Evolutionary conservation across 176 grass and related monocot genomes (phyloP).

Genomic region (Puccinellia tenuiflora): DNA sequence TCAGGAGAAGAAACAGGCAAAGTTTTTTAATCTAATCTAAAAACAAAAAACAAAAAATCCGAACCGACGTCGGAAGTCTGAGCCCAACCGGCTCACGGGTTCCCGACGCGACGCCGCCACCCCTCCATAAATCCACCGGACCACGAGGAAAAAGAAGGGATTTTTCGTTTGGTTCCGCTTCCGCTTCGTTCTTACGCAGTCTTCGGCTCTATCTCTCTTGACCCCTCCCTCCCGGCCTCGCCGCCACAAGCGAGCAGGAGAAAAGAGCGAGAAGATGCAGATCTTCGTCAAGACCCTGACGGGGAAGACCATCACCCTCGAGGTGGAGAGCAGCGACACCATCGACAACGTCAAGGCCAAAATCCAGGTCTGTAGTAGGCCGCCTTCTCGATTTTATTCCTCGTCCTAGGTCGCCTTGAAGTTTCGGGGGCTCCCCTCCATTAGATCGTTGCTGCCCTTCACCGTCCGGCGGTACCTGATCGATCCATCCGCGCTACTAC

Average conservation of each 20-base stretch:
- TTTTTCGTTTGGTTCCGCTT: conserved; percentile 1
- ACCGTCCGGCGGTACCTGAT: not conserved
- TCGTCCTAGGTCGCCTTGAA: too few relatives aligned
- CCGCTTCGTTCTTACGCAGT: not conserved
- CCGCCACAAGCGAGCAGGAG: not conserved
- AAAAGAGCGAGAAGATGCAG: conserved; percentile 54
- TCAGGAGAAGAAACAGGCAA: too few relatives aligned
- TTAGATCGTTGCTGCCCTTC: not conserved
- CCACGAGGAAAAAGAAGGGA: not conserved
- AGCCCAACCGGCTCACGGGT: not conserved
- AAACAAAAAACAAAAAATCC: too few relatives aligned
- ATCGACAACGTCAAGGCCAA: conserved; percentile 89
- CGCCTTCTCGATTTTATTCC: too few relatives aligned
- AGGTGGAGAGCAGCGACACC: conserved; percentile 97
- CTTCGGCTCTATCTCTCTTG: too few relatives aligned
- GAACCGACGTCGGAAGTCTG: not conserved
- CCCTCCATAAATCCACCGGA: conserved; percentile 2
- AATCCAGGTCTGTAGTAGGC: conserved; percentile 50
- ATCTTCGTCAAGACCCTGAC: conserved; percentile 80
- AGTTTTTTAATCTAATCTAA: too few relatives aligned
- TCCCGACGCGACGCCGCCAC: not conserved
- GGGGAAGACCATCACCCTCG: conserved; percentile 90
- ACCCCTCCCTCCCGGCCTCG: not conserved
- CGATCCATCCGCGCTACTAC: not conserved
- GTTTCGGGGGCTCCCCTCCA: not conserved